phyloP scores from a whole-genome alignment of 2,329 filamentous ascomycete species.

The Talaromyces sp. region DNA sequence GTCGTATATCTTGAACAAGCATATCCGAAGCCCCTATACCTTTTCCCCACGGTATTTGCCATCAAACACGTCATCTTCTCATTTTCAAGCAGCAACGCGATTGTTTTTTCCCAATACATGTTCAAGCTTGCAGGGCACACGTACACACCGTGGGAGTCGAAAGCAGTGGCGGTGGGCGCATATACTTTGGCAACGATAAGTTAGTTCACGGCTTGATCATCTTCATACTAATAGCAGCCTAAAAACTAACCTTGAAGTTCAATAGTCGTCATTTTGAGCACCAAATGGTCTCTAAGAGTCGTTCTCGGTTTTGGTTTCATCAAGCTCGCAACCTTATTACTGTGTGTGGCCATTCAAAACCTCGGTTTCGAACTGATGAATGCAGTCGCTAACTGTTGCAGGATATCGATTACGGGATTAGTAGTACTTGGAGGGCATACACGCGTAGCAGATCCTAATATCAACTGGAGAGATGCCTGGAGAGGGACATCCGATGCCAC shows the following conservation, averaged over 20 bases:
- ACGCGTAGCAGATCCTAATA: conserved; percentile 45
- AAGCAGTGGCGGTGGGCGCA: conserved; percentile 28
- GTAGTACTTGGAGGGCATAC: conserved; percentile 58
- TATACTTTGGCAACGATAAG: conserved; percentile 11
- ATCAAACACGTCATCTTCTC: conserved; percentile 60
- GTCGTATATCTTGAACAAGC: conserved; percentile 66
- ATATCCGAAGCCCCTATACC: conserved; percentile 58
- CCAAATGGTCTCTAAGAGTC: conserved; percentile 52
- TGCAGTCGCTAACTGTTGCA: conserved; percentile 14
- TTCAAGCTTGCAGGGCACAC: conserved; percentile 22
- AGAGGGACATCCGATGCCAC: conserved; percentile 42
- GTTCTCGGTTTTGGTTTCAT: conserved; percentile 54
- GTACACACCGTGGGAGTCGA: conserved; percentile 21
- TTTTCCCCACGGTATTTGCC: conserved; percentile 61
- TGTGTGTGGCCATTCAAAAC: conserved; percentile 31
- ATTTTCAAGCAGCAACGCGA: conserved; percentile 61
- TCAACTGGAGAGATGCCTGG: conserved; percentile 55
- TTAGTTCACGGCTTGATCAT: conserved; percentile 46
- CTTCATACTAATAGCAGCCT: background rate
- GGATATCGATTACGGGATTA: conserved; percentile 55
- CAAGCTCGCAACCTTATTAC: conserved; percentile 59
- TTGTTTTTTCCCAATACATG: conserved; percentile 30
- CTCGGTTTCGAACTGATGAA: background rate
- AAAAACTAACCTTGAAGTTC: conserved; percentile 6
- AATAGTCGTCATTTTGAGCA: conserved; percentile 48